These are phyloP conservation scores for Stephania japonica DNA, from an alignment of 164 flowering plant species.

Conservation along the genomic window DNA sequence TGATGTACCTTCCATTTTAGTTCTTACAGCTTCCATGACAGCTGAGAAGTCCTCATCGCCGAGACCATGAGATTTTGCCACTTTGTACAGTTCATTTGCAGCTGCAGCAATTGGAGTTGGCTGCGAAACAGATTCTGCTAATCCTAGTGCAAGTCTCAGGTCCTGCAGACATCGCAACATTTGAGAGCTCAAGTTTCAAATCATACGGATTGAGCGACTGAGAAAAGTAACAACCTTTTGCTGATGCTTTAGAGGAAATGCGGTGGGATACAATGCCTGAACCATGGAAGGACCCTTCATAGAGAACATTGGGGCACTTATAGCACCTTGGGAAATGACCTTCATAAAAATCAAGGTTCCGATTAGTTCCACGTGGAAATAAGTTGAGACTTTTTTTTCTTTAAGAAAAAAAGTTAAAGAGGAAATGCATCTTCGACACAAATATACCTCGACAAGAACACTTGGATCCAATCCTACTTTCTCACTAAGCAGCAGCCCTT, in stretches of 20 bases:
- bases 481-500: conserved; percentile 80
- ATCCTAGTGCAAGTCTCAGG: conserved; percentile 60
- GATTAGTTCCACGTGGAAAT: no score
- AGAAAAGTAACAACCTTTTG: conserved; percentile 60
- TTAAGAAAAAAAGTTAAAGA: not conserved
- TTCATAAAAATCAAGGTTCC: conserved; percentile 20
- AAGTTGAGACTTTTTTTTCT: not conserved
- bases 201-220: not conserved
- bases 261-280: conserved; percentile 71
- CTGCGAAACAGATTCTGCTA: conserved; percentile 48
- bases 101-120: conserved; percentile 92
- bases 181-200: conserved; percentile 4
- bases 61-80: conserved; percentile 76
- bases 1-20: conserved; percentile 19
- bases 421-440: not conserved
- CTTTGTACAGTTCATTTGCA: conserved; percentile 81
- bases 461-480: conserved; percentile 85
- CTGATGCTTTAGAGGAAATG: conserved; percentile 92
- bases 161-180: conserved; percentile 39
- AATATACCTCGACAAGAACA: conserved; percentile 66
- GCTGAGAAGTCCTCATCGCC: conserved; percentile 89
- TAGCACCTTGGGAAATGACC: conserved; percentile 92
- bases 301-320: conserved; percentile 90
- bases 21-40: conserved; percentile 75
- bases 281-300: conserved; percentile 89